Evolutionary conservation across 2,329 filamentous ascomycete genomes (phyloP).

Genomic region (Fusarium setosum): DNA sequence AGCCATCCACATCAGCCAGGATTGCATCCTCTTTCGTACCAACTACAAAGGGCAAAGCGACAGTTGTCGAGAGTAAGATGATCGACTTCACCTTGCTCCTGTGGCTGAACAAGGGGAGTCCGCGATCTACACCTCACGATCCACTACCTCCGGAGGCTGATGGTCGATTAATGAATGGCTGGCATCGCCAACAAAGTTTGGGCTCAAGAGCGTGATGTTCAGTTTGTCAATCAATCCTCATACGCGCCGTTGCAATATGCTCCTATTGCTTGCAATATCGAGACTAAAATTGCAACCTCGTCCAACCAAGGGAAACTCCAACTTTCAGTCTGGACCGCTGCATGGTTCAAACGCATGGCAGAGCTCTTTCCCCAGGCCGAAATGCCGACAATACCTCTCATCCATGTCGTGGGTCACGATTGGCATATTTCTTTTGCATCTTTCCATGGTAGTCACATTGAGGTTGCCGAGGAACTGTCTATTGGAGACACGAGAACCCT

Average conservation of each 20-base stretch:
- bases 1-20: not conserved
- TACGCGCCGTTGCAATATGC: not conserved
- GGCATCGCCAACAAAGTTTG: not conserved
- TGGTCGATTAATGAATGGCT: not conserved
- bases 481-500: not conserved
- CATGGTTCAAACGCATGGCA: not conserved
- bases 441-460: not conserved
- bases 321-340: not conserved
- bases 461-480: not conserved
- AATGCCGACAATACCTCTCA: not conserved
- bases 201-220: not conserved
- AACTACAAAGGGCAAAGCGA: not conserved
- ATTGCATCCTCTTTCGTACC: not conserved
- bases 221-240: not conserved
- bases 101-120: not conserved
- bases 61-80: not conserved
- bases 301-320: not conserved
- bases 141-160: not conserved
- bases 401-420: not conserved
- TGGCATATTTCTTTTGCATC: not conserved
- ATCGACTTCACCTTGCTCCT: not conserved
- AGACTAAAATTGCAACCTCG: not conserved
- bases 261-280: not conserved
- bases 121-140: not conserved
- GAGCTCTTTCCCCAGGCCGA: not conserved